phyloP scores from a whole-genome alignment of 202 grass and related monocot genomes.

The Schoenoplectus triqueter region DNA sequence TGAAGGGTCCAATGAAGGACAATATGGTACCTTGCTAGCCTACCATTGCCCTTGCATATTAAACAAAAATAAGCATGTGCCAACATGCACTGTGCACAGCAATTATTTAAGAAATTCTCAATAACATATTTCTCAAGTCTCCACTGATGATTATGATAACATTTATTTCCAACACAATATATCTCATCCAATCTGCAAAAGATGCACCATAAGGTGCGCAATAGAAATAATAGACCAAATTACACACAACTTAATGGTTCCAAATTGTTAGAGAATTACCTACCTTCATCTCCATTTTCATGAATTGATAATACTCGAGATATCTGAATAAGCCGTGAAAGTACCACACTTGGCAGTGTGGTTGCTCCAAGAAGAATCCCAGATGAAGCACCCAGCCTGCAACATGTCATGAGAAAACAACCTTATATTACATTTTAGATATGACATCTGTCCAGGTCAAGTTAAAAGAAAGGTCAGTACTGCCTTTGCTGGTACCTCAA shows the following conservation, averaged over 20 bases:
- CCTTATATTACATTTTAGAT: not conserved
- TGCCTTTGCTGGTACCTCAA: not conserved
- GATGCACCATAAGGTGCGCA: not conserved
- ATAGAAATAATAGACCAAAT: slow-evolving; percentile 7
- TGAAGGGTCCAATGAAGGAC: not conserved
- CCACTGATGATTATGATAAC: slow-evolving; percentile 1
- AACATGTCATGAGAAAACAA: slow-evolving; percentile 34
- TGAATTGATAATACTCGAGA: slow-evolving; percentile 55
- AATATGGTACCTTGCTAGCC: not conserved
- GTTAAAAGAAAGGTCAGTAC: not conserved
- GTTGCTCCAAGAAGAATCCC: slow-evolving; percentile 88
- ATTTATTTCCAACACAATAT: not conserved
- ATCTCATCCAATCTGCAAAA: slow-evolving; percentile 14
- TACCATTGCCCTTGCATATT: not conserved
- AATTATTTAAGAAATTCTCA: no score
- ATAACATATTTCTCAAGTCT: not conserved
- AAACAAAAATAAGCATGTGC: not conserved
- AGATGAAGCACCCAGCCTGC: slow-evolving; percentile 85
- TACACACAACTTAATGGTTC: not conserved
- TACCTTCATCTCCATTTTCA: slow-evolving; percentile 64
- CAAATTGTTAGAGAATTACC: slow-evolving; percentile 23
- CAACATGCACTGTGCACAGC: not conserved
- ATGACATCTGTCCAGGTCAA: not conserved
- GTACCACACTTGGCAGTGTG: slow-evolving; percentile 87
- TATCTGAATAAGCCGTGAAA: slow-evolving; percentile 80